Base-by-base conservation (phyloP, 1,284 basidiomycete species). In the Crepidotus sp. region DNA sequence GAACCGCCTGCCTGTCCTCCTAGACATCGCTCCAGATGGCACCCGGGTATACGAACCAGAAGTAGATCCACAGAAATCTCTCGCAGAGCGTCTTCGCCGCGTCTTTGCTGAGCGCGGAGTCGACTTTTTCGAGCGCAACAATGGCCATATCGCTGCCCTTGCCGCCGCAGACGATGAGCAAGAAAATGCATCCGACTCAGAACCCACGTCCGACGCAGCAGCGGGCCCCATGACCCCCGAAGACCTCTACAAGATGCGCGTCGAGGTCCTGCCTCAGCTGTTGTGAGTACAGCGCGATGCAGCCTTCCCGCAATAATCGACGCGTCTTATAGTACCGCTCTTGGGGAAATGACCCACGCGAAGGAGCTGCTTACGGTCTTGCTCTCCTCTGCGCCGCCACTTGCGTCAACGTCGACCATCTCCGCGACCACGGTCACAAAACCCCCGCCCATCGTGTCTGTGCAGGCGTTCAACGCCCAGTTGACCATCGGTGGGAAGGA, bases 311-410 rank as follows among this genome's bases (percentile, higher is more conserved):
- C 45, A 46, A 50, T 50, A 13, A 32, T 32, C 44, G 48, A 54
- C 54, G 50, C 44, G 55, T 31, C 17, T 6, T 10, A n/a, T 49
- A 88, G 85, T 50, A 73, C 78, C 49, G 81, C 84, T 11, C 61
- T 77, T 34, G 83, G 83, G 53, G 86, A 89, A 62, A 83, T 89
- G 74, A 72, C 73, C 6, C 78, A 81, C 47, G 83, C 83, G 10
- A 74, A 73, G 53, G 82, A 86, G 49, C 64, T 89, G 22, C 62
- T 89, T 19, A 64, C 74, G 19, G 66, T 82, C 19, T 61, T 85
- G 4, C 62, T 80, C 11, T 63, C 67, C 6, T 63, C 67, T 5
- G 48, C 61, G 27, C 54, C 55, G 30, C 21, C 10, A 9, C 3
- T 18, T 6, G 33, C 19, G 13, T 14, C 51, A 36, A 54, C 61